These are phyloP conservation scores for Proliferodiscus dingleyae DNA, from an alignment of 2,329 filamentous ascomycete genomes.

Conservation along the genomic window DNA sequence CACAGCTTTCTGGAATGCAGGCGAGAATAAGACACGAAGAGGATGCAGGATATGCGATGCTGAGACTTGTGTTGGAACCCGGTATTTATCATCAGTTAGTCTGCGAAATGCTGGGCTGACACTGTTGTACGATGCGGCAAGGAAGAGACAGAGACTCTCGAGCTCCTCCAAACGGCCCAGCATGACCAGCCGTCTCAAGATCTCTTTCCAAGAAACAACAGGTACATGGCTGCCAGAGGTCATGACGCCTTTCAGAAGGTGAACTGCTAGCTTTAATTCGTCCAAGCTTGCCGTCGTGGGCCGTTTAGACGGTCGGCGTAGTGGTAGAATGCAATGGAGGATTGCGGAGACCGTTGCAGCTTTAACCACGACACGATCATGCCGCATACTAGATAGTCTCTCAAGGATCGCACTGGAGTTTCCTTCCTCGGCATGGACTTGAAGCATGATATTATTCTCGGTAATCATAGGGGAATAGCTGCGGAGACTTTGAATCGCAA, in stretches of 20 bases:
- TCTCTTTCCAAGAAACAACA: conserved; percentile 48
- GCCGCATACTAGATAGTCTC: conserved; percentile 44
- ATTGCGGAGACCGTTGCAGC: conserved; percentile 40
- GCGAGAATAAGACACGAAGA: conserved; percentile 38
- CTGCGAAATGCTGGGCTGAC: not conserved
- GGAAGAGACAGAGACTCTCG: conserved; percentile 44
- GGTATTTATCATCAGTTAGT: conserved; percentile 10
- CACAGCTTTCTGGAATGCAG: conserved; percentile 40
- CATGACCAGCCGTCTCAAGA: conserved; percentile 57
- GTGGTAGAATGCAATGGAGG: conserved; percentile 35
- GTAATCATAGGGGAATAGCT: conserved; percentile 33
- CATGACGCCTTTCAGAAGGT: conserved; percentile 43
- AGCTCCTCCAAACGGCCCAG: conserved; percentile 46
- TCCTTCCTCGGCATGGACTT: conserved; percentile 32
- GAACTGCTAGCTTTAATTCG: conserved; percentile 37
- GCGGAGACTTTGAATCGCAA: conserved; percentile 47
- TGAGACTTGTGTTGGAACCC: conserved; percentile 13
- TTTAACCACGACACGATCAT: conserved; percentile 38
- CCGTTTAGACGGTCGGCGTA: conserved; percentile 28
- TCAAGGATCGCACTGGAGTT: conserved; percentile 29
- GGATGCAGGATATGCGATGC: conserved; percentile 27
- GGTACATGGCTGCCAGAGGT: conserved; percentile 39
- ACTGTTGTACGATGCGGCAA: conserved; percentile 38
- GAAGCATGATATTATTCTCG: conserved; percentile 44
- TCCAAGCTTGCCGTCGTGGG: conserved; percentile 22